phyloP scores from a whole-genome alignment of 2,329 filamentous ascomycete species.

The Ascochyta koolunga region DNA sequence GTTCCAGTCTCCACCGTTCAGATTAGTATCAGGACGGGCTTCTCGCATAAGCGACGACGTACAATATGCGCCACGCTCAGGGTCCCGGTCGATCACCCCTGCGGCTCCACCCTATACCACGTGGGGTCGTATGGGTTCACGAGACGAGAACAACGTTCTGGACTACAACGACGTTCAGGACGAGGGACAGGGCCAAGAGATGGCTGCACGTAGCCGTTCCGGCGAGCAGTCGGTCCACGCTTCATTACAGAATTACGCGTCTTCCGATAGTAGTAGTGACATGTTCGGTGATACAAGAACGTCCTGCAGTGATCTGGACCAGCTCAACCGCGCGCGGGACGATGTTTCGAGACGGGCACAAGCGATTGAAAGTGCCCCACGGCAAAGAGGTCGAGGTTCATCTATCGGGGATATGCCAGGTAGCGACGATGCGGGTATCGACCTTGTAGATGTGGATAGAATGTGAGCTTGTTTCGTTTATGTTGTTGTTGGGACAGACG shows the following conservation, averaged over 20 bases:
- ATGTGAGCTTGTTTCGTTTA: slow-evolving; percentile 12
- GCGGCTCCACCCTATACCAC: slow-evolving; percentile 5
- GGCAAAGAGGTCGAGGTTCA: slow-evolving; percentile 6
- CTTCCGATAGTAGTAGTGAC: slow-evolving; percentile 20
- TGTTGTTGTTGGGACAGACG: neutral
- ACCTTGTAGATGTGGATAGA: slow-evolving; percentile 27
- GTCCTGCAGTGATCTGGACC: slow-evolving; percentile 27
- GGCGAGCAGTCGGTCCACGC: slow-evolving; percentile 28
- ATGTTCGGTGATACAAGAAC: slow-evolving; percentile 24
- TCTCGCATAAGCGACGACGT: slow-evolving; percentile 32
- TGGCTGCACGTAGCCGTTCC: slow-evolving; percentile 11
- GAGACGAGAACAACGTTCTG: slow-evolving; percentile 11
- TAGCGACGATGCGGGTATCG: slow-evolving; percentile 22
- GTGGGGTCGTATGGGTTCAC: slow-evolving; percentile 12
- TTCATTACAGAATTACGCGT: slow-evolving; percentile 35
- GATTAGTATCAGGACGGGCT: slow-evolving; percentile 15
- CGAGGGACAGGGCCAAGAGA: slow-evolving; percentile 11
- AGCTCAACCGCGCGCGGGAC: slow-evolving; percentile 7
- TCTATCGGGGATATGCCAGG: slow-evolving; percentile 21
- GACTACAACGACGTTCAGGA: slow-evolving; percentile 13
- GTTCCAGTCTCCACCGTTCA: slow-evolving; percentile 22
- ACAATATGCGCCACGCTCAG: slow-evolving; percentile 26
- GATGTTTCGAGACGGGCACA: slow-evolving; percentile 17
- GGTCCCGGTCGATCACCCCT: slow-evolving; percentile 25
- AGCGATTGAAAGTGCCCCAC: slow-evolving; percentile 16